Percentiles rank a stretch among this genome's conserved stretches.
Conservation (phyloP, 352 stramenopile genomes). For the Thalassiosira livingstoniorum region DNA sequence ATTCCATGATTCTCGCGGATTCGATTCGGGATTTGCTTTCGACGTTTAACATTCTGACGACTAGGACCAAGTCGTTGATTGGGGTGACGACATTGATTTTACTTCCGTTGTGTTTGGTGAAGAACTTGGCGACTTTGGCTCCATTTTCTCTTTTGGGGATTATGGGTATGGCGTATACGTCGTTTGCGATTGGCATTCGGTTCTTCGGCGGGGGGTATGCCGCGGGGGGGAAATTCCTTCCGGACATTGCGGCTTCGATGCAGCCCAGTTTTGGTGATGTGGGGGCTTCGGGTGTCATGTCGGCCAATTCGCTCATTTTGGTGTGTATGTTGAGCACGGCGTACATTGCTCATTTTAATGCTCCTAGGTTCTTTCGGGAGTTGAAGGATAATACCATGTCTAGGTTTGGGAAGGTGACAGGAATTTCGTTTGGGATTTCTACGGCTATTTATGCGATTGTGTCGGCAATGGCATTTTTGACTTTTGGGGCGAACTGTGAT, state of each 20-base stretch:
- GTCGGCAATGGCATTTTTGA: conserved; percentile 71
- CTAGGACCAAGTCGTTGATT: conserved; percentile 68
- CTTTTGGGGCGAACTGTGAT: conserved; percentile 68
- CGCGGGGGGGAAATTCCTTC: conserved; percentile 52
- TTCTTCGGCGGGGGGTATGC: conserved; percentile 85
- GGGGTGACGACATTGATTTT: conserved; percentile 79
- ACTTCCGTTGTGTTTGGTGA: conserved; percentile 88
- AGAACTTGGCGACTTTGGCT: conserved; percentile 82
- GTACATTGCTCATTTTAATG: conserved; percentile 89
- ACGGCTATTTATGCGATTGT: conserved; percentile 64
- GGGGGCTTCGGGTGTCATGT: conserved; percentile 42
- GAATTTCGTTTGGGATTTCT: conserved; percentile 68
- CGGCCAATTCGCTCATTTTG: conserved; percentile 61
- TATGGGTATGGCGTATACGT: conserved; percentile 87
- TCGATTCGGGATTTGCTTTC: conserved; percentile 73
- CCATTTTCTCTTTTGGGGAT: conserved; percentile 87
- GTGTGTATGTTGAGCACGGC: conserved; percentile 57
- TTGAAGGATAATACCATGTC: conserved; percentile 69
- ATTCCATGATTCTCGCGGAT: conserved; percentile 87
- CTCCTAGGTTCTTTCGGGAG: conserved; percentile 87
- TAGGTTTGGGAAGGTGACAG: conserved; percentile 77
- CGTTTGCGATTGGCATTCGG: conserved; percentile 82
- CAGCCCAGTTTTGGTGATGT: conserved; percentile 54
- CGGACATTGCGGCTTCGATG: conserved; percentile 38
- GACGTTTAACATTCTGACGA: conserved; percentile 63